Base-by-base conservation (phyloP, 2,329 filamentous ascomycete genomes). In the Botryotinia convoluta region DNA sequence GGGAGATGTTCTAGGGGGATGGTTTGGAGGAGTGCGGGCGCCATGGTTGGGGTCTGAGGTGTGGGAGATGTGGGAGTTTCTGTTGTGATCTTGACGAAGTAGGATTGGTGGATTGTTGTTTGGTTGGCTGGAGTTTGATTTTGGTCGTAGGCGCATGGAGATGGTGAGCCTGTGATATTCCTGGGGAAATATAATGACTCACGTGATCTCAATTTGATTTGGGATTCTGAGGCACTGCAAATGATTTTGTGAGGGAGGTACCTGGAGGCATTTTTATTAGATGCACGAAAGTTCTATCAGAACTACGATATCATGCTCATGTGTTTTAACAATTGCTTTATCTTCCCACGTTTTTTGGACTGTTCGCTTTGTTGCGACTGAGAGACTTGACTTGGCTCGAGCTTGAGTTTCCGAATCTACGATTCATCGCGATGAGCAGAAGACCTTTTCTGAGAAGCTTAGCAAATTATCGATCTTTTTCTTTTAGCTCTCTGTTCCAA, bases 1-100 rank as follows among this genome's bases (percentile, higher is more conserved):
- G 93, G 92, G 61, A 97, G 84, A 81, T 98, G 94, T 74, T 96
- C 91, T 48, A 98, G 86, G 61, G 85, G 80, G 73, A 97, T 83
- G 3, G 88, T 90, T 83, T 94, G 89, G 61, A 83, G 81, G 54
- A 81, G 81, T 3, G 68, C 26, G 5, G 62, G 39, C 10, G 54
- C 80, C 85, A 87, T 88, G 75, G 74, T 78, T 76, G 14, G 10
- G 26, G 20, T 48, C 14, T 18, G 45, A 10, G 42, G 5, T 14
- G 2, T 35, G 32, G 3, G 18, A 22, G 1, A 4, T 35, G 29
- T 1, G 1, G 10, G 8, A 32, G 61, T 44, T 63, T 29, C 18
- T 62, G 37, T n/a, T 18, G 60, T 18, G 35, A 18, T 57, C 5
- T 42, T 4, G 0, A 7, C 12, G 3, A 2, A 26, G 59, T 20